A percentile compares a stretch with the other conserved stretches of the same genome.
phyloP scores from a whole-genome alignment of 805 yeast species.

The Candida railenensis region DNA sequence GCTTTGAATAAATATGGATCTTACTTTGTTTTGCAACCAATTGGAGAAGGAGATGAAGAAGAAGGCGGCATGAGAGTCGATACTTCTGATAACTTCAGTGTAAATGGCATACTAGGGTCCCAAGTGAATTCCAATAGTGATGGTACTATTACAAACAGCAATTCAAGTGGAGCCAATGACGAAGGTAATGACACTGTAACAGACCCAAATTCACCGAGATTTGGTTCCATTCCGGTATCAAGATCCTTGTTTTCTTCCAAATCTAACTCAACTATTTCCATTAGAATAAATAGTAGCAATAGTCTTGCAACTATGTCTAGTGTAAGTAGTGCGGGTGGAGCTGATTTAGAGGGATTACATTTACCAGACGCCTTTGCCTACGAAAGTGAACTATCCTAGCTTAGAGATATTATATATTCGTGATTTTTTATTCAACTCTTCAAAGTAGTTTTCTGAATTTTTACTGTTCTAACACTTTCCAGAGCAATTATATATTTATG shows the following conservation, averaged over 20 bases:
- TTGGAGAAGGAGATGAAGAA: background rate
- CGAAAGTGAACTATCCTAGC: background rate
- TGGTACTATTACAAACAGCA: background rate
- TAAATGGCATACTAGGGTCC: background rate
- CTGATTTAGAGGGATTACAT: background rate
- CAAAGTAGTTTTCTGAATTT: too few relatives aligned
- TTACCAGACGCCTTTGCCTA: background rate
- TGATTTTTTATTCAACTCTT: too few relatives aligned
- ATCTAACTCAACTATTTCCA: slow-evolving; percentile 1
- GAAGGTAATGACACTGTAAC: background rate
- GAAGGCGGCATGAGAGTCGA: background rate
- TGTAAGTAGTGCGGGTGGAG: background rate
- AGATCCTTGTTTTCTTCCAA: background rate
- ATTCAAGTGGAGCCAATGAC: background rate
- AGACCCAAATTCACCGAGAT: background rate
- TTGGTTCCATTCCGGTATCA: background rate
- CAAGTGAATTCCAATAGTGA: background rate
- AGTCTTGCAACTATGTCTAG: background rate
- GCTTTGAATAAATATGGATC: background rate
- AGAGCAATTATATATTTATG: too few relatives aligned
- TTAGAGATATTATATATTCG: background rate
- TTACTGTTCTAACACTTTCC: too few relatives aligned
- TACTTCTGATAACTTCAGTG: background rate
- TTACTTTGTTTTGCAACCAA: slow-evolving; percentile 2
- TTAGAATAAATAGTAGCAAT: background rate